phyloP scores from a whole-genome alignment of 2,329 filamentous ascomycete species.

The Penicillium sp. region DNA sequence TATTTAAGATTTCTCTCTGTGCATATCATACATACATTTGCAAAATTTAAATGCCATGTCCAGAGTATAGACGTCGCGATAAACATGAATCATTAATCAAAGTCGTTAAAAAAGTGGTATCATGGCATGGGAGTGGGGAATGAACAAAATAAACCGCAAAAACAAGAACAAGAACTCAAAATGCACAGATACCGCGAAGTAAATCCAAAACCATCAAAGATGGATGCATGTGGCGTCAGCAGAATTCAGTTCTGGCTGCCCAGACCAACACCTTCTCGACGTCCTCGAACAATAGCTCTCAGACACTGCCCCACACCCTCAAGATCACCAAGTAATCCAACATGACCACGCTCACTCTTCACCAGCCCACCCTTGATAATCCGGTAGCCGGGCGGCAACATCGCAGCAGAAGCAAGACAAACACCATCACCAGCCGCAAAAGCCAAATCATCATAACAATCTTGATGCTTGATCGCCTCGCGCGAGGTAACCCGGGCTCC shows the following conservation, averaged over 20 bases:
- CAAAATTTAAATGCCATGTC: not conserved
- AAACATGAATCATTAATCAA: not conserved
- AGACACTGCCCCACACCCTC: conserved; percentile 76
- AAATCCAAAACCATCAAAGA: not conserved
- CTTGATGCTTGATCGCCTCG: conserved; percentile 71
- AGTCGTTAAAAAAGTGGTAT: conserved; percentile 1
- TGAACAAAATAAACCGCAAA: conserved; percentile 8
- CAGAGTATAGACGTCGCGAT: not conserved
- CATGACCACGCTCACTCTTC: conserved; percentile 79
- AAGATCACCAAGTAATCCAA: conserved; percentile 81
- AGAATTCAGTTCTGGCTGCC: conserved; percentile 36
- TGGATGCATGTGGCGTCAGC: not conserved
- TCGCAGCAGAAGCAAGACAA: conserved; percentile 78
- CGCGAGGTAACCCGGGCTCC: conserved; percentile 71
- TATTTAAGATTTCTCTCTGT: not conserved
- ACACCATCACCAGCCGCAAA: conserved; percentile 90
- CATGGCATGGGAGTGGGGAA: not conserved
- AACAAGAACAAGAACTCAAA: conserved; percentile 7
- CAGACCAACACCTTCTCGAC: conserved; percentile 70
- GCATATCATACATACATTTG: not conserved
- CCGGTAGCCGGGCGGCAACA: conserved; percentile 78
- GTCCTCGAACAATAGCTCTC: conserved; percentile 64
- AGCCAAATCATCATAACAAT: conserved; percentile 81
- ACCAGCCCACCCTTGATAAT: conserved; percentile 72
- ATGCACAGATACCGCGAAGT: not conserved